These are phyloP conservation scores for Cornus controversa DNA, from an alignment of 148 eudicot species.

Conservation along the genomic window DNA sequence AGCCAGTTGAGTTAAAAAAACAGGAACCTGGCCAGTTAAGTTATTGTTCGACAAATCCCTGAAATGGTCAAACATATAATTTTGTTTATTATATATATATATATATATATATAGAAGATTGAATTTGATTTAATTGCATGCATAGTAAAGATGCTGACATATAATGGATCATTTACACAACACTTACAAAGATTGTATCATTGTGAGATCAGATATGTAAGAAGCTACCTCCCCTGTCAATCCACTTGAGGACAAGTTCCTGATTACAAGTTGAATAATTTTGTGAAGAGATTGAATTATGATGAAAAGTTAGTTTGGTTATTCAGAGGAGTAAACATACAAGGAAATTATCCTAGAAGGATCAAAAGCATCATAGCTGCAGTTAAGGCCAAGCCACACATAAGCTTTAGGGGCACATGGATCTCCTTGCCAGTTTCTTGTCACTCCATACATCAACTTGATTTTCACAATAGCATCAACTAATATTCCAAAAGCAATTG, in stretches of 20 bases:
- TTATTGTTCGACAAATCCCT: slow-evolving; percentile 53
- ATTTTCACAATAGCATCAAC: slow-evolving; percentile 28
- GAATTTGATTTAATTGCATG: too few species aligned
- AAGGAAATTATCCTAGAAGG: slow-evolving; percentile 25
- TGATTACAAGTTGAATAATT: not conserved
- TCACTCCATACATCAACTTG: slow-evolving; percentile 28
- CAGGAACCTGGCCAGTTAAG: slow-evolving; percentile 42
- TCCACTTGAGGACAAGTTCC: slow-evolving; percentile 47
- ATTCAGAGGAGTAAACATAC: slow-evolving; percentile 4
- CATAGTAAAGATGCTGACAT: not conserved
- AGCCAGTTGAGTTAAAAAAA: slow-evolving; percentile 25
- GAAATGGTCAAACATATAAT: not conserved
- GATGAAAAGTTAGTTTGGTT: too few species aligned
- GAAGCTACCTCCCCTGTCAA: slow-evolving; percentile 30
- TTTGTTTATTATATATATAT: too few species aligned
- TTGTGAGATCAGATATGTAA: slow-evolving; percentile 31
- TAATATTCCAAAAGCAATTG: not conserved
- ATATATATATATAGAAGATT: too few species aligned
- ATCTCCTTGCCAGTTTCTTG: slow-evolving; percentile 52
- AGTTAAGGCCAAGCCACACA: slow-evolving; percentile 41
- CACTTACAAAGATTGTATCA: slow-evolving; percentile 35
- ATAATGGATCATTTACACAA: not conserved
- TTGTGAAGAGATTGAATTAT: not conserved
- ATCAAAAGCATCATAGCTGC: slow-evolving; percentile 20
- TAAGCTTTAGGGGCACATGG: slow-evolving; percentile 38